phyloP scores from a whole-genome alignment of 108 stramenopile species.

The Cyclotella baltica region DNA sequence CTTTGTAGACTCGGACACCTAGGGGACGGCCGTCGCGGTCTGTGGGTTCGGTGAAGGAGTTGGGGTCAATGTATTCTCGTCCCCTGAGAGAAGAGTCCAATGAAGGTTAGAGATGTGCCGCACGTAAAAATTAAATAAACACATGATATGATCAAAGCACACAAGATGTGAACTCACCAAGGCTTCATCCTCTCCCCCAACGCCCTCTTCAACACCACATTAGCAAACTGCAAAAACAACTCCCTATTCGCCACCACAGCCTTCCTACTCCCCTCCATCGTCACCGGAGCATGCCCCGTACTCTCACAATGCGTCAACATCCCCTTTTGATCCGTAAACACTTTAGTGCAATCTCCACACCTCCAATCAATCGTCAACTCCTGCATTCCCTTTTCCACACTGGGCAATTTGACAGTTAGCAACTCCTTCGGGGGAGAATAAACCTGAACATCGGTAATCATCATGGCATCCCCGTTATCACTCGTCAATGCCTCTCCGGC shows the following conservation, averaged over 20 bases:
- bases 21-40: conserved; percentile 47
- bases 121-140: not conserved
- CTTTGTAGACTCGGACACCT: conserved; percentile 64
- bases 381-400: conserved; percentile 19
- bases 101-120: not conserved
- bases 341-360: conserved; percentile 54
- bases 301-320: conserved; percentile 62
- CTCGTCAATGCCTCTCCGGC: conserved; percentile 26
- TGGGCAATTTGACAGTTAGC: conserved; percentile 16
- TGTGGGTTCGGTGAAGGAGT: conserved; percentile 50
- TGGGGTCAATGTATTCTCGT: conserved; percentile 62
- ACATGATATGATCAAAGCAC: not conserved
- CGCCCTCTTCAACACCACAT: conserved; percentile 60
- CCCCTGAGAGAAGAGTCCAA: conserved; percentile 29
- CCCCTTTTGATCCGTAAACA: conserved; percentile 42
- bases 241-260: conserved; percentile 41
- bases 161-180: conserved; percentile 35
- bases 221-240: conserved; percentile 58
- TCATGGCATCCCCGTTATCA: conserved; percentile 61
- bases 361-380: conserved; percentile 40
- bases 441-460: conserved; percentile 32
- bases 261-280: not conserved
- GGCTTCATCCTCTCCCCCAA: conserved; percentile 56
- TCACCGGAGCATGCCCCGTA: conserved; percentile 52
- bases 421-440: conserved; percentile 44